phyloP scores from a whole-genome alignment of 306 rosid species.

The Lathyrus tuberosus region DNA sequence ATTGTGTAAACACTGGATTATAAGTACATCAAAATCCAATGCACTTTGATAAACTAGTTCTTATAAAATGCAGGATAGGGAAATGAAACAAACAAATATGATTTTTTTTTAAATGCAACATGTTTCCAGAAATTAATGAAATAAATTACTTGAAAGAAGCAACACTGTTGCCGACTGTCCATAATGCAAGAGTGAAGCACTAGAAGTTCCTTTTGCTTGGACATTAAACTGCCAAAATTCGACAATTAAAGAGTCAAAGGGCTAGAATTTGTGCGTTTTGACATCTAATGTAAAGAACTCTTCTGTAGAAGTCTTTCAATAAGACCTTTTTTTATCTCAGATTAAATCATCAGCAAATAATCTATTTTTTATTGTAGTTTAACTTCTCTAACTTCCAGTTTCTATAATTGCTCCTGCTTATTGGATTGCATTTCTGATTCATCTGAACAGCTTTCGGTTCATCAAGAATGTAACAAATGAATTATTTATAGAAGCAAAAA shows the following conservation, averaged over 20 bases:
- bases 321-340: neutral
- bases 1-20: neutral
- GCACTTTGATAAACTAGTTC: slow-evolving; percentile 27
- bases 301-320: neutral
- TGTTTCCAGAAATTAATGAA: slow-evolving; percentile 21
- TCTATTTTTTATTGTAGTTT: neutral
- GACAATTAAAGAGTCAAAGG: slow-evolving; percentile 14
- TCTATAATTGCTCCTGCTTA: neutral
- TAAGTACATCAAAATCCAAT: slow-evolving; percentile 29
- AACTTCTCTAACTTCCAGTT: slow-evolving; percentile 20
- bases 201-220: slow-evolving; percentile 15
- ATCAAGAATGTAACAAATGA: slow-evolving; percentile 30
- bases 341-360: slow-evolving; percentile 11
- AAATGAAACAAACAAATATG: slow-evolving; percentile 17
- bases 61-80: slow-evolving; percentile 14
- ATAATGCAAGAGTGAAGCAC: slow-evolving; percentile 9
- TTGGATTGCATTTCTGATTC: slow-evolving; percentile 32
- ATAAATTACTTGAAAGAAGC: slow-evolving; percentile 33
- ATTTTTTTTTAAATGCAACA: neutral
- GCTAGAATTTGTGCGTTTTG: slow-evolving; percentile 7
- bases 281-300: neutral
- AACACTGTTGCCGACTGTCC: slow-evolving; percentile 13
- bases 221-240: slow-evolving; percentile 23
- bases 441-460: slow-evolving; percentile 24
- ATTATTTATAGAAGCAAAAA: slow-evolving; percentile 16